Evolutionary conservation across 208 protist genomes (phyloP).

Genomic region (Trypanosoma mega): DNA sequence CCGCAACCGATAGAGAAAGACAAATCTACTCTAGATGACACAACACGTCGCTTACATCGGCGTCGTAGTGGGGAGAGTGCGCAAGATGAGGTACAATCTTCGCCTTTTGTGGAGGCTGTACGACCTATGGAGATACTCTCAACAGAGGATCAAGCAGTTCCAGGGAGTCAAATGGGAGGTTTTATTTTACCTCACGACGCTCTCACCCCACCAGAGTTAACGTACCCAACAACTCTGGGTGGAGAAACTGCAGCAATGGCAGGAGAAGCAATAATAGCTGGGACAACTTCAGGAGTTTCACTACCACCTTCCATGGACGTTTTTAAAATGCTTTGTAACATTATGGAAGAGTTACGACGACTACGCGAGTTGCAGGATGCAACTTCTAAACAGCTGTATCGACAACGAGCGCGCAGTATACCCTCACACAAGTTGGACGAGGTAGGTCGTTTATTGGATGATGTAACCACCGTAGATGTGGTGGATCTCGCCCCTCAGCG

Average conservation of each 20-base stretch:
- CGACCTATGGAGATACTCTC: conserved; percentile 23
- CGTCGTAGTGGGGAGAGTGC: not conserved
- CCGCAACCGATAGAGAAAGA: too few relatives aligned
- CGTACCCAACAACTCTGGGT: conserved; percentile 17
- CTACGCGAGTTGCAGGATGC: conserved; percentile 73
- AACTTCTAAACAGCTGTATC: conserved; percentile 26
- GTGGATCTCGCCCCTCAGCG: conserved; percentile 70
- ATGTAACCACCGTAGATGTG: conserved; percentile 49
- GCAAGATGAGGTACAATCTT: not conserved
- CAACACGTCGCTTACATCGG: not conserved
- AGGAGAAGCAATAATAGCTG: not conserved
- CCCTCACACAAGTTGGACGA: not conserved
- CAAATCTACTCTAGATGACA: too few relatives aligned
- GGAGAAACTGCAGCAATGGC: not conserved
- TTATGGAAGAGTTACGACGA: conserved; percentile 85
- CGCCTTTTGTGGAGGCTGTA: not conserved
- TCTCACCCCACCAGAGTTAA: conserved; percentile 4
- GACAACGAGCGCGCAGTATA: not conserved
- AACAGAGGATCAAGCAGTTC: conserved; percentile 14
- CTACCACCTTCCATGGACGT: conserved; percentile 26
- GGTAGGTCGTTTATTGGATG: conserved; percentile 14
- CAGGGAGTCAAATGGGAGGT: not conserved
- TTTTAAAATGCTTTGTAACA: conserved; percentile 79
- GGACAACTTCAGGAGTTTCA: not conserved
- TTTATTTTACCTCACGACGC: too few relatives aligned